phyloP scores from a whole-genome alignment of 768 basidiomycete species.

The Lepiota venenata region DNA sequence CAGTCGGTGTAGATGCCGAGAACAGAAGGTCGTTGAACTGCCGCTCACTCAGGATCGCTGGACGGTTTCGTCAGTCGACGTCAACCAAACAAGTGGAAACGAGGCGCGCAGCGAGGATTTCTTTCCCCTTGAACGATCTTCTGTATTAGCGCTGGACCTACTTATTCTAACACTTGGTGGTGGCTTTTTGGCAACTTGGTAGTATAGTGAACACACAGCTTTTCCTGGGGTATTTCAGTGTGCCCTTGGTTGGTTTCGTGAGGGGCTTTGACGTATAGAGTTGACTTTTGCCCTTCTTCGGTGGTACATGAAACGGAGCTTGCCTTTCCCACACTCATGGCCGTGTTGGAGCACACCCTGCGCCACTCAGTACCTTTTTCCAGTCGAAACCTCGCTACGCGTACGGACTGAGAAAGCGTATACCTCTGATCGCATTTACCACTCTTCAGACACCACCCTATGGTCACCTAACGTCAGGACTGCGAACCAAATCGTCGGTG shows the following conservation, averaged over 20 bases:
- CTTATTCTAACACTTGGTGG: conserved; percentile 1
- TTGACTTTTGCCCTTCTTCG: not conserved
- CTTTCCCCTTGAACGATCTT: conserved; percentile 6
- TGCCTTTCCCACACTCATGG: not conserved
- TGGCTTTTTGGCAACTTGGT: conserved; percentile 1
- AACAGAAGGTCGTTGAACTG: not conserved
- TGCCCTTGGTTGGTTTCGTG: conserved; percentile 4
- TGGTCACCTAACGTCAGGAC: too few relatives aligned
- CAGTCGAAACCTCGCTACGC: not conserved
- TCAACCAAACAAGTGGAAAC: conserved; percentile 6
- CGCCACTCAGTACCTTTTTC: not conserved
- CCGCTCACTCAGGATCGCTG: not conserved
- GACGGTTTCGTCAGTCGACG: conserved; percentile 6
- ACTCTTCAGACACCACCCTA: too few relatives aligned
- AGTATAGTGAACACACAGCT: not conserved
- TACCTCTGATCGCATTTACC: too few relatives aligned
- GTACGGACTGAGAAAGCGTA: not conserved
- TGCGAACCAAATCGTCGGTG: too few relatives aligned
- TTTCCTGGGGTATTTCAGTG: not conserved
- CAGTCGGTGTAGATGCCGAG: not conserved
- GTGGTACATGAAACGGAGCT: conserved; percentile 3
- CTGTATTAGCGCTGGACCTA: conserved; percentile 7
- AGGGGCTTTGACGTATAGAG: not conserved
- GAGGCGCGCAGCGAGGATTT: conserved; percentile 8
- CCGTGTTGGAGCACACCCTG: not conserved